Evolutionary conservation across 176 grass and related monocot genomes (phyloP), one percentile per base, ranked within the genome.

Genomic region (Hordeum vulgare): DNA sequence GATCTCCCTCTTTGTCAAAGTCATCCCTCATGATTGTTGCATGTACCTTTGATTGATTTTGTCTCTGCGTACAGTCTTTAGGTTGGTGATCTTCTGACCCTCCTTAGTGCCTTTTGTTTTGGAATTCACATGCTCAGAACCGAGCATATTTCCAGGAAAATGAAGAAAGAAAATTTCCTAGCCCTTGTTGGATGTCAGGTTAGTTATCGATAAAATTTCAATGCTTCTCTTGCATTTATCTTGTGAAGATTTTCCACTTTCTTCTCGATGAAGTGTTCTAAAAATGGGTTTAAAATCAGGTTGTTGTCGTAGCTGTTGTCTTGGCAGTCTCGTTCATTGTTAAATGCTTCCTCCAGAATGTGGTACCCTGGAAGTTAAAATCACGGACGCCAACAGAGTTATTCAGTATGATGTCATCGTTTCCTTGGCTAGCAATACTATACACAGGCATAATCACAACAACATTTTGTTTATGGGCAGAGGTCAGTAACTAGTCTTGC

Each of bases 71-170:
- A 56, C 25, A 67, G 17, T 85, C 25, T 29, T 78, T 76, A 90
- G 84, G 61, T 90, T 34, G 89, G 89, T 69, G 89, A 87, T 84
- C 68, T 90, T 75, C 69, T 90, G 18, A 90, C 66, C 75, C 84
- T 87, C 10, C 3, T 90, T 37, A 90, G 84, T 2, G 75, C 89
- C 31, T 90, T 87, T 63, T 56, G 49, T 80, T 87, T 90, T 83
- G 89, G 75, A 61, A 80, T 87, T 80, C 80, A 90, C 79, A 90
- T 90, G 80, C 80, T 90, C 80, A 87, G 84, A 83, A 87, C 89
- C 3, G 89, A 90, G 84, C 84, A 84, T 75, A 84, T 90, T 75
- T 79, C 81, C 1, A 74, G 68, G 79, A 83, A 75, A 75, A 83
- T 69, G 51, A 86, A 90, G 80, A 80, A 84, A 84, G 84, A 80